Conservation (phyloP, 208 protist genomes). For the Leishmania braziliensis region DNA sequence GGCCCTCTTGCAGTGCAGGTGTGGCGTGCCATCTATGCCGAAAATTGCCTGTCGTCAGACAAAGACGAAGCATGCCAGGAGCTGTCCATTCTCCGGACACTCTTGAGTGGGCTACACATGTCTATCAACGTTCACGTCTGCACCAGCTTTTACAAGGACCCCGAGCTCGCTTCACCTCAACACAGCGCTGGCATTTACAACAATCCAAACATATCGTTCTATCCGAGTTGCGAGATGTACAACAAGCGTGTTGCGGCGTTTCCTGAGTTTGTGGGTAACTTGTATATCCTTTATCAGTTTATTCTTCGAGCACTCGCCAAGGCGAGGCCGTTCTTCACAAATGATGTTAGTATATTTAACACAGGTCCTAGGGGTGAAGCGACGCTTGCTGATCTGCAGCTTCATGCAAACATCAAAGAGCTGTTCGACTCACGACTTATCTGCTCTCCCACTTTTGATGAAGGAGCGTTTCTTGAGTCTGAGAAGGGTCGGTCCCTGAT, state of each 20-base stretch:
- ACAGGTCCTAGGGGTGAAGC: conserved; percentile 42
- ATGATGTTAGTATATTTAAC: conserved; percentile 58
- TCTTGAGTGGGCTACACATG: conserved; percentile 89
- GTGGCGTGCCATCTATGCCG: conserved; percentile 85
- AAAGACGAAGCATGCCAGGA: conserved; percentile 55
- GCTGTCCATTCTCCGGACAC: conserved; percentile 51
- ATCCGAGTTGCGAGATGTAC: conserved; percentile 88
- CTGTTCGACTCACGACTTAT: conserved; percentile 68
- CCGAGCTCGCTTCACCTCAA: conserved; percentile 58
- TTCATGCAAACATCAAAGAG: conserved; percentile 51
- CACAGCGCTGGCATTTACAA: conserved; percentile 59
- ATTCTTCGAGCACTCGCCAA: conserved; percentile 82
- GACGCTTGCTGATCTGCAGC: conserved; percentile 49
- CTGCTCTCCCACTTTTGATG: conserved; percentile 84
- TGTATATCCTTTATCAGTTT: conserved; percentile 91
- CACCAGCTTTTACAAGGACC: conserved; percentile 84
- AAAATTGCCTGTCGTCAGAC: conserved; percentile 69
- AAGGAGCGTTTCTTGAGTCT: conserved; percentile 71
- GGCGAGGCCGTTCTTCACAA: conserved; percentile 52
- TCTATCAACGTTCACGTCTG: conserved; percentile 89
- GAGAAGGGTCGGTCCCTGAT: conserved; percentile 53
- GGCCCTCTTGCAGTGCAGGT: conserved; percentile 74
- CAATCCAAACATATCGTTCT: conserved; percentile 83
- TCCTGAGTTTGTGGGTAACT: conserved; percentile 76
- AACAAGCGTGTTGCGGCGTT: conserved; percentile 48